Conservation (phyloP, 441 rosid species). For the Syzygium syzygioides region DNA sequence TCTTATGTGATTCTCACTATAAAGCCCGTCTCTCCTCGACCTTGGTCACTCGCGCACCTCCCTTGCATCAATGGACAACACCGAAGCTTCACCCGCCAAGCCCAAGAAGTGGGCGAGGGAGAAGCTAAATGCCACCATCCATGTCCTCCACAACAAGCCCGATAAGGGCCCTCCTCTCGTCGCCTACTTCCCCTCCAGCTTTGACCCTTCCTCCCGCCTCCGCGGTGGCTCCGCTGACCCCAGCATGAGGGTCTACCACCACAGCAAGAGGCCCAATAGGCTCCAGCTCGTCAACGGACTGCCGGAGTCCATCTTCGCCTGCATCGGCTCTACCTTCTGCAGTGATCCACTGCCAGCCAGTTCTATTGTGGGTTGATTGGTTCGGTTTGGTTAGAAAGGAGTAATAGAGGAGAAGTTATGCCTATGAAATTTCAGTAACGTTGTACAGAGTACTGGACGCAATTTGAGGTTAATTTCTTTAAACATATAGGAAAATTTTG, state of each 20-base stretch:
- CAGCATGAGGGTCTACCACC: constrained; percentile 39
- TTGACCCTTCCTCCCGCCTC: constrained; percentile 23
- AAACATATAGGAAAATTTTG: background rate
- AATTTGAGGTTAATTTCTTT: background rate
- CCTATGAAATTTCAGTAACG: background rate
- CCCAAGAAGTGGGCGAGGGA: constrained; percentile 8
- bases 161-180: constrained; percentile 52
- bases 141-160: constrained; percentile 30
- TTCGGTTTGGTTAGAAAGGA: background rate
- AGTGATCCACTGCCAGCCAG: constrained; percentile 60
- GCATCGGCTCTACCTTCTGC: constrained; percentile 57
- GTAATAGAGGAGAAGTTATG: background rate
- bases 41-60: background rate
- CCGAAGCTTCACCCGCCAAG: background rate
- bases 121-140: constrained; percentile 24
- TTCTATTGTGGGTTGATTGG: background rate
- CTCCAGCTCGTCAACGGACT: constrained; percentile 69
- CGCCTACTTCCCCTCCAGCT: constrained; percentile 77
- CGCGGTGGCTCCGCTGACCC: constrained; percentile 6
- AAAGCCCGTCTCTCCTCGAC: too few relatives aligned
- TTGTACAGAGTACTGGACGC: background rate
- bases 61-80: background rate
- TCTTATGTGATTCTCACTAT: too few relatives aligned
- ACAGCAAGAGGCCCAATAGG: constrained; percentile 29
- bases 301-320: constrained; percentile 40